Evolutionary conservation across 1,139 yeast species (phyloP).

Genomic region (Ashbya aceris): DNA sequence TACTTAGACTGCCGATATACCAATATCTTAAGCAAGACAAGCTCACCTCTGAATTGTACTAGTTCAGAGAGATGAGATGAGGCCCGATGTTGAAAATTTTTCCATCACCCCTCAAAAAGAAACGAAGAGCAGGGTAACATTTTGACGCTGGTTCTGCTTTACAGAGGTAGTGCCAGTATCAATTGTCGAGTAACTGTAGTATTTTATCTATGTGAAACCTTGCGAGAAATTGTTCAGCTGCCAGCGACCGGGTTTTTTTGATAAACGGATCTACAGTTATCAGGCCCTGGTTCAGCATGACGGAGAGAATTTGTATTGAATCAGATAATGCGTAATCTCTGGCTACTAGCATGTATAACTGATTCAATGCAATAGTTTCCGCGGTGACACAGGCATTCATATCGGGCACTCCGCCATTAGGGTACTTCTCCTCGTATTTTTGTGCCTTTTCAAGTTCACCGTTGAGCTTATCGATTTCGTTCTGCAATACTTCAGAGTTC

Average conservation of each 20-base stretch:
- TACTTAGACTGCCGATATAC: neutral
- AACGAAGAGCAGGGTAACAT: neutral
- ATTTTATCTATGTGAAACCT: slow-evolving; percentile 37
- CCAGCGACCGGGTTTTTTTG: slow-evolving; percentile 50
- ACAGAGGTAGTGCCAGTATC: neutral
- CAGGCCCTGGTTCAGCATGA: slow-evolving; percentile 43
- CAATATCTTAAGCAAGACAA: neutral
- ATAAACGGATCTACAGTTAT: slow-evolving; percentile 17
- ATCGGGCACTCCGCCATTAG: slow-evolving; percentile 29
- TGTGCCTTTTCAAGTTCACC: slow-evolving; percentile 12
- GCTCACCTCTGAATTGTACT: neutral
- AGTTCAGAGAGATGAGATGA: slow-evolving; percentile 1
- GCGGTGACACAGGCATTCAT: slow-evolving; percentile 32
- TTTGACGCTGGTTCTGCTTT: neutral
- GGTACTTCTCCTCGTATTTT: slow-evolving; percentile 25
- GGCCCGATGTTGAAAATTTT: slow-evolving; percentile 4
- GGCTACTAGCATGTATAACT: slow-evolving; percentile 56
- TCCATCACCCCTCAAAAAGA: neutral
- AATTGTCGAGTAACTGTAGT: slow-evolving; percentile 2
- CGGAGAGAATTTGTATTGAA: slow-evolving; percentile 49
- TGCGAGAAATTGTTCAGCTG: slow-evolving; percentile 62
- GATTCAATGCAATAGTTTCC: slow-evolving; percentile 41
- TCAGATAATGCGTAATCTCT: slow-evolving; percentile 66
- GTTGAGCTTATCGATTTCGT: slow-evolving; percentile 28
- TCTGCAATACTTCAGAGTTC: slow-evolving; percentile 29